Evolutionary conservation across 495 filamentous ascomycete species (phyloP).

Genomic region (Podospora sp.): DNA sequence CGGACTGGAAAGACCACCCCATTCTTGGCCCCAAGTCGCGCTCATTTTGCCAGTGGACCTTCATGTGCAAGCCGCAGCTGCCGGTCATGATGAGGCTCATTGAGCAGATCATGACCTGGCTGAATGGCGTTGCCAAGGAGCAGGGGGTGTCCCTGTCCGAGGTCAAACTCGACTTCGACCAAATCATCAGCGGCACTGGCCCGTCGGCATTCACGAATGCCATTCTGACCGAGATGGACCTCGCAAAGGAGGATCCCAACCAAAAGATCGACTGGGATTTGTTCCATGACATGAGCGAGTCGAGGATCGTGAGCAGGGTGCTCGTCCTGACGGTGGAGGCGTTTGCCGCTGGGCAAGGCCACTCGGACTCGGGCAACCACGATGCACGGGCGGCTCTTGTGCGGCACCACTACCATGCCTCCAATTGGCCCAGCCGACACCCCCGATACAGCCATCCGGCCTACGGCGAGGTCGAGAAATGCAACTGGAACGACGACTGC

Average conservation of each 20-base stretch:
- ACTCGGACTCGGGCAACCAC: conserved; percentile 66
- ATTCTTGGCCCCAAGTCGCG: conserved; percentile 63
- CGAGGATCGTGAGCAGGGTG: conserved; percentile 56
- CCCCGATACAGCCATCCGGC: conserved; percentile 62
- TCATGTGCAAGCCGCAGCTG: conserved; percentile 62
- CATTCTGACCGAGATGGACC: conserved; percentile 61
- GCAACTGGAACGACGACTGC: conserved; percentile 65
- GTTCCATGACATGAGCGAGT: conserved; percentile 62
- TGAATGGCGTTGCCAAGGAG: conserved; percentile 55
- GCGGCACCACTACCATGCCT: conserved; percentile 67
- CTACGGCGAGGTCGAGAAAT: conserved; percentile 64
- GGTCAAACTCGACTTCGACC: conserved; percentile 64
- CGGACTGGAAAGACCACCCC: conserved; percentile 59
- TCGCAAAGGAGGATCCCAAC: conserved; percentile 27
- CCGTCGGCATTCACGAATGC: conserved; percentile 66
- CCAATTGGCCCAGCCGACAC: conserved; percentile 61
- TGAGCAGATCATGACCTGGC: conserved; percentile 62
- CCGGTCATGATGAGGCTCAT: conserved; percentile 65
- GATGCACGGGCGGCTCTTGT: conserved; percentile 59
- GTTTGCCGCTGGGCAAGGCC: conserved; percentile 65
- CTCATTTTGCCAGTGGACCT: conserved; percentile 72
- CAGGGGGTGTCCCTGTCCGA: conserved; percentile 56
- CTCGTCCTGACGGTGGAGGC: conserved; percentile 65
- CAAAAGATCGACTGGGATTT: conserved; percentile 51
- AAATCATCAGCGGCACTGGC: conserved; percentile 68